Evolutionary conservation across 2,329 filamentous ascomycete species (phyloP).

Genomic region (Aaosphaeria pasadenensis): DNA sequence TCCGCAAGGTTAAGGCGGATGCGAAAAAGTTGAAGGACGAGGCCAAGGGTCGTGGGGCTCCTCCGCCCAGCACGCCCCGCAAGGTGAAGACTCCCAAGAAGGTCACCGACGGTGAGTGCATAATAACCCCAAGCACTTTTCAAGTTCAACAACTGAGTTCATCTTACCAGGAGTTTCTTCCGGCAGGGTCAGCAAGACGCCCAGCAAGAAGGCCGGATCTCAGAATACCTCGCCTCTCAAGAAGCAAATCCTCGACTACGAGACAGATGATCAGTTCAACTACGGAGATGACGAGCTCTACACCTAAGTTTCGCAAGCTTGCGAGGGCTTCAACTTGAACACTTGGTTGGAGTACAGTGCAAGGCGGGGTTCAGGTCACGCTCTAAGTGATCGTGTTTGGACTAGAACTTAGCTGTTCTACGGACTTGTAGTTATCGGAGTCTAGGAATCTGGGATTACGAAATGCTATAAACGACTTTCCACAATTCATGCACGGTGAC

Average conservation of each 20-base stretch:
- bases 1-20: constrained; percentile 44
- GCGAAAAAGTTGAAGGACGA: constrained; percentile 32
- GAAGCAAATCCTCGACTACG: neutral
- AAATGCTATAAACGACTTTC: too few species aligned
- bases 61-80: constrained; percentile 5
- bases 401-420: too few species aligned
- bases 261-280: neutral
- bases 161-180: constrained; percentile 5
- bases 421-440: too few species aligned
- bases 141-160: too few species aligned
- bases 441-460: too few species aligned
- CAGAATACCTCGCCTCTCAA: neutral
- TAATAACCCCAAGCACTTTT: too few species aligned
- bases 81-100: constrained; percentile 3
- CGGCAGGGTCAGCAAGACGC: constrained; percentile 16
- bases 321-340: too few species aligned
- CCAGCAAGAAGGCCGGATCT: constrained; percentile 2
- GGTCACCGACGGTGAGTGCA: constrained; percentile 1
- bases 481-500: too few species aligned
- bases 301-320: too few species aligned
- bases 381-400: too few species aligned
- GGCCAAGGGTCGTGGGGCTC: constrained; percentile 2
- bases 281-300: neutral
- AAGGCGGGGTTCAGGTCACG: too few species aligned
- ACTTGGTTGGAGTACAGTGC: too few species aligned